Evolutionary conservation across 2,329 filamentous ascomycete genomes (phyloP).

Genomic region (Curvularia hawaiiensis): DNA sequence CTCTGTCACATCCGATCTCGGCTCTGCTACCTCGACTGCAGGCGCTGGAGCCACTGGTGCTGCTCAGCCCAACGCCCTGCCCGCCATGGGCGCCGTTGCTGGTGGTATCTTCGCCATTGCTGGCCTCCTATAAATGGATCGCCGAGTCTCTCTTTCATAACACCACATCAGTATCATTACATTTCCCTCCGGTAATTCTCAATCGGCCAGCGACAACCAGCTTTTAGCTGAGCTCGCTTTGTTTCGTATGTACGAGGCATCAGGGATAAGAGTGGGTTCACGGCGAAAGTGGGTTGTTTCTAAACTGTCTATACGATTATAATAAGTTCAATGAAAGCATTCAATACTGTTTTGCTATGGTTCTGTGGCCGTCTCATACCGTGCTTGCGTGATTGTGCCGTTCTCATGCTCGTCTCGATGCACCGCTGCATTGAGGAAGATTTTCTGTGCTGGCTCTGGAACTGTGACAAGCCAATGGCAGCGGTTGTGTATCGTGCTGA

Average conservation of each 20-base stretch:
- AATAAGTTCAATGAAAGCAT: constrained; percentile 13
- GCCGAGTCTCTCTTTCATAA: background rate
- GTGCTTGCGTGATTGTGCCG: background rate
- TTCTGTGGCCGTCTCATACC: background rate
- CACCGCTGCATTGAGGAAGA: background rate
- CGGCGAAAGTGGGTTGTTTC: constrained; percentile 1
- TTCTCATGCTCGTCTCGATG: background rate
- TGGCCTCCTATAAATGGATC: constrained; percentile 39
- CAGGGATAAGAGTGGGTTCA: constrained; percentile 9
- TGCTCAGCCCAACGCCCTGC: constrained; percentile 32
- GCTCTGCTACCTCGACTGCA: constrained; percentile 1
- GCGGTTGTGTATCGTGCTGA: background rate
- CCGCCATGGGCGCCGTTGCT: constrained; percentile 40
- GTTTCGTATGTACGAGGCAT: constrained; percentile 18
- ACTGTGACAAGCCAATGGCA: background rate
- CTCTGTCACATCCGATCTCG: constrained; percentile 5
- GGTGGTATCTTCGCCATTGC: constrained; percentile 39
- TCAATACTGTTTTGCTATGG: background rate
- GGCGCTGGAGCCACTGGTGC: constrained; percentile 21
- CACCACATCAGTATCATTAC: constrained; percentile 5
- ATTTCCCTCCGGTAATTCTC: constrained; percentile 12
- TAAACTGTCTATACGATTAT: constrained; percentile 9
- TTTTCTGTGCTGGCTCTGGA: background rate
- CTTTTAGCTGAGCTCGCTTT: constrained; percentile 16
- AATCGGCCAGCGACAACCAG: constrained; percentile 10